A percentile compares a stretch with the other conserved stretches of the same genome.
Evolutionary conservation across 306 rosid species (phyloP).

Genomic region (Trichosanthes cucumerina): DNA sequence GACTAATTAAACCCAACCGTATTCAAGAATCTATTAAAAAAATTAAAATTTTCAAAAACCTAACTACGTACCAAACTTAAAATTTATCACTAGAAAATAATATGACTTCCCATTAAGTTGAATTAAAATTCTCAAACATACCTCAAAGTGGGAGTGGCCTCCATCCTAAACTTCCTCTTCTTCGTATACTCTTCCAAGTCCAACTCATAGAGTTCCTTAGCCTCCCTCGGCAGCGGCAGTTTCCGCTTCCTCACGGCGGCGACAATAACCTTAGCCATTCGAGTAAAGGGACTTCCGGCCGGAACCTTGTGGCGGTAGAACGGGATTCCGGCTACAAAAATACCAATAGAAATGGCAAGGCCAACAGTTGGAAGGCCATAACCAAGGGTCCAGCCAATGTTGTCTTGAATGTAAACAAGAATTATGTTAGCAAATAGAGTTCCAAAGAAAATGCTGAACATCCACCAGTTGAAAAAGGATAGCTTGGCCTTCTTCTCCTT

Average conservation of each 20-base stretch:
- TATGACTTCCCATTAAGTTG: background rate
- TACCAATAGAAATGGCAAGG: conserved; percentile 42
- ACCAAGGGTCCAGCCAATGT: conserved; percentile 84
- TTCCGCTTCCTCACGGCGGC: conserved; percentile 53
- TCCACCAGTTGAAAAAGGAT: conserved; percentile 98
- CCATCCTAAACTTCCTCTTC: conserved; percentile 48
- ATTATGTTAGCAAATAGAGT: conserved; percentile 65
- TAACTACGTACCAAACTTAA: too few relatives aligned
- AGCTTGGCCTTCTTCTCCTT: conserved; percentile 63
- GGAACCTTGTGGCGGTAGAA: conserved; percentile 66
- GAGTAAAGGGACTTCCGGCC: conserved; percentile 31
- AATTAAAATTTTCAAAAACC: too few relatives aligned
- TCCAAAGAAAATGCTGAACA: conserved; percentile 83
- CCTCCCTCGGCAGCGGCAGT: conserved; percentile 40
- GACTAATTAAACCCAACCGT: too few relatives aligned
- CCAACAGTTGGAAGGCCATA: conserved; percentile 83
- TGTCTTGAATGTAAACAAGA: conserved; percentile 75
- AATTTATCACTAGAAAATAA: too few relatives aligned
- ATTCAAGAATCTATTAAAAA: too few relatives aligned
- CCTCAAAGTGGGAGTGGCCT: conserved; percentile 65
- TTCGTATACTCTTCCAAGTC: conserved; percentile 34
- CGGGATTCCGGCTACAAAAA: conserved; percentile 57
- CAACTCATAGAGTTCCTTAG: conserved; percentile 51
- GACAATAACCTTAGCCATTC: conserved; percentile 53
- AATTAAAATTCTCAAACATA: conserved; percentile 14